Evolutionary conservation across 225 moss, liverwort and hornwort species (phyloP).

Genomic region (Marchantia polymorpha): DNA sequence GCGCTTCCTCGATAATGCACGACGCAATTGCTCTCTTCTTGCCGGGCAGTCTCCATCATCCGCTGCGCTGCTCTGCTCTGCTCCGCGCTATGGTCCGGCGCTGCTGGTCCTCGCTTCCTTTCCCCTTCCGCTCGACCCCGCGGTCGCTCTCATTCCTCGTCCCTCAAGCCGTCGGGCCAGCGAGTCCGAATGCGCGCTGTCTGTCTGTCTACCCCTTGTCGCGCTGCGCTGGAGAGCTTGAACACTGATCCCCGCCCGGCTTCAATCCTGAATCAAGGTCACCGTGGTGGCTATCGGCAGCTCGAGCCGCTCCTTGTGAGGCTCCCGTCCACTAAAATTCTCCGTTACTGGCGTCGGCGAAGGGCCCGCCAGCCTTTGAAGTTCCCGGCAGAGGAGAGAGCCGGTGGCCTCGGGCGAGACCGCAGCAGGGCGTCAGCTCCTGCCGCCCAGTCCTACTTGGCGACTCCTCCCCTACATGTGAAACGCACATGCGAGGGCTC

Average conservation of each 20-base stretch:
- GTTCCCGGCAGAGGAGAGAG: background rate
- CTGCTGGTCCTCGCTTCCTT: background rate
- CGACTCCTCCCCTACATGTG: background rate
- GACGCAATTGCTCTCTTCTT: background rate
- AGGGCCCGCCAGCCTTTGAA: background rate
- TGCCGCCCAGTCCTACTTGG: constrained; percentile 13
- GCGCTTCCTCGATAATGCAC: background rate
- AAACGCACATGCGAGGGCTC: background rate
- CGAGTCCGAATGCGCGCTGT: too few species aligned
- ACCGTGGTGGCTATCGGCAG: background rate
- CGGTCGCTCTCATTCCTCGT: too few species aligned
- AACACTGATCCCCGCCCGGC: background rate
- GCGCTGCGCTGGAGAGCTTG: too few species aligned
- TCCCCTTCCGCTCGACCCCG: background rate
- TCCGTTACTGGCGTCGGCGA: background rate
- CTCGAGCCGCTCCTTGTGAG: background rate
- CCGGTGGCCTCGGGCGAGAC: background rate
- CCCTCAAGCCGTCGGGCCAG: too few species aligned
- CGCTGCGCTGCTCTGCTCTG: background rate
- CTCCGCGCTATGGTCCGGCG: background rate
- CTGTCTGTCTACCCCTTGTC: too few species aligned
- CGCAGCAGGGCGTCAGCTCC: background rate
- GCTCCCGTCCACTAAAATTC: background rate
- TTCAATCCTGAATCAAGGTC: background rate
- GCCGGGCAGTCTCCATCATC: background rate